Conservation (phyloP, 257 asterid genomes). For the Ligustrum vulgare region DNA sequence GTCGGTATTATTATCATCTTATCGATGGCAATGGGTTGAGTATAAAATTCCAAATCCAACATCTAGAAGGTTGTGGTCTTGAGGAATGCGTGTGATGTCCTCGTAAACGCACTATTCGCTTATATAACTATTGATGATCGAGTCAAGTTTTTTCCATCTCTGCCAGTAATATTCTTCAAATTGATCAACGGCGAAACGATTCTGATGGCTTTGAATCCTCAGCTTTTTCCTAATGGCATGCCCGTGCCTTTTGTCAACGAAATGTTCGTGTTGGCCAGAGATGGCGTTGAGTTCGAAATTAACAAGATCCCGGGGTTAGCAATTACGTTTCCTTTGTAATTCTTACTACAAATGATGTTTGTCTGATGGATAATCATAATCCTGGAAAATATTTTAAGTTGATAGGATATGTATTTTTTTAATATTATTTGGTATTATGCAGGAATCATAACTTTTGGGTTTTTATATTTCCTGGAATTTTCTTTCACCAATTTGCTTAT, state of each 20-base stretch:
- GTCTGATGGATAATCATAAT: not conserved
- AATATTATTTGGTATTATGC: not conserved
- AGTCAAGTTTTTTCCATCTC: not conserved
- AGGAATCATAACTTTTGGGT: not conserved
- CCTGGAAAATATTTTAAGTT: not conserved
- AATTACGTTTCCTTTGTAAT: not conserved
- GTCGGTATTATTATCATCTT: too few relatives aligned
- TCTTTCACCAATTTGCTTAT: not conserved
- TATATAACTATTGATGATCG: not conserved
- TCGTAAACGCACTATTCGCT: not conserved
- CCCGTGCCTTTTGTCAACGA: constrained; percentile 89
- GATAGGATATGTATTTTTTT: not conserved
- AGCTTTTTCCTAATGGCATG: constrained; percentile 77
- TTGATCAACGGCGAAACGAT: not conserved
- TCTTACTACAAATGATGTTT: not conserved
- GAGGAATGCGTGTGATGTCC: not conserved
- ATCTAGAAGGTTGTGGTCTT: not conserved
- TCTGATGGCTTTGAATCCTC: constrained; percentile 85
- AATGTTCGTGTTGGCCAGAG: constrained; percentile 80
- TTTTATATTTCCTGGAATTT: not conserved
- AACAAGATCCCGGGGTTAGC: constrained; percentile 83
- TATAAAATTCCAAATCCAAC: not conserved
- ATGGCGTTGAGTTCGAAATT: constrained; percentile 87
- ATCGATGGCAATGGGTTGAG: not conserved
- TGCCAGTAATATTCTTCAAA: not conserved